phyloP scores from a whole-genome alignment of 345 rosid species.

The Bruguiera parviflora region DNA sequence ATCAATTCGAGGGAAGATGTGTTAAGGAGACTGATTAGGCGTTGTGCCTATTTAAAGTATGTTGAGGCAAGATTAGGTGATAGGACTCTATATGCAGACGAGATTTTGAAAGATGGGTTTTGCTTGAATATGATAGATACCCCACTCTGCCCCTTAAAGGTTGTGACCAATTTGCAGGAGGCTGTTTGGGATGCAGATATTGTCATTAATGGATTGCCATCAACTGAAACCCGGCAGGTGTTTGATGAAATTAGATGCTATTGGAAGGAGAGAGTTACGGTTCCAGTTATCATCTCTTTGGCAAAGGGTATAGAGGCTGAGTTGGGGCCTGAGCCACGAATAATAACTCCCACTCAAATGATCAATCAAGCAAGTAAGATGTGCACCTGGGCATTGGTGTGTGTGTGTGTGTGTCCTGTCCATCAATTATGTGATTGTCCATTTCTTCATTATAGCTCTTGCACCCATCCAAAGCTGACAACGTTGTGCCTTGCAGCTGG shows the following conservation, averaged over 20 bases:
- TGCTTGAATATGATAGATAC: slow-evolving; percentile 96
- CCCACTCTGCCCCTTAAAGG: slow-evolving; percentile 86
- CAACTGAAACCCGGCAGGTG: slow-evolving; percentile 75
- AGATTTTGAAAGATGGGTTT: slow-evolving; percentile 93
- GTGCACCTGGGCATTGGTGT: too few species aligned
- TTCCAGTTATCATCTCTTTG: slow-evolving; percentile 71
- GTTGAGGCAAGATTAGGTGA: slow-evolving; percentile 97
- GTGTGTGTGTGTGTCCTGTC: neutral
- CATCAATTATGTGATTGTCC: slow-evolving; percentile 1
- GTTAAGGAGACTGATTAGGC: slow-evolving; percentile 80
- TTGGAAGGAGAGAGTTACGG: slow-evolving; percentile 83
- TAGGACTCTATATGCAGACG: slow-evolving; percentile 76
- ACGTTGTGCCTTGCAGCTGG: slow-evolving; percentile 52
- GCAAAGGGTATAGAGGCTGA: slow-evolving; percentile 95
- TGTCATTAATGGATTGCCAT: slow-evolving; percentile 91
- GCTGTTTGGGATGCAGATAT: slow-evolving; percentile 99
- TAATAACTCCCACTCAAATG: slow-evolving; percentile 93
- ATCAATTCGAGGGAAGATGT: slow-evolving; percentile 93
- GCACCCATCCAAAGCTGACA: slow-evolving; percentile 1
- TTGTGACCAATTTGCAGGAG: slow-evolving; percentile 91
- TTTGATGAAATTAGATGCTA: slow-evolving; percentile 82
- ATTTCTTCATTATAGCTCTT: neutral
- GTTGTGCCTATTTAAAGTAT: slow-evolving; percentile 92
- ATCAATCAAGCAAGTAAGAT: slow-evolving; percentile 76
- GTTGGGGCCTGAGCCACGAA: slow-evolving; percentile 68